Base-by-base conservation (phyloP, 2,329 filamentous ascomycete species). In the Apiospora hydei region DNA sequence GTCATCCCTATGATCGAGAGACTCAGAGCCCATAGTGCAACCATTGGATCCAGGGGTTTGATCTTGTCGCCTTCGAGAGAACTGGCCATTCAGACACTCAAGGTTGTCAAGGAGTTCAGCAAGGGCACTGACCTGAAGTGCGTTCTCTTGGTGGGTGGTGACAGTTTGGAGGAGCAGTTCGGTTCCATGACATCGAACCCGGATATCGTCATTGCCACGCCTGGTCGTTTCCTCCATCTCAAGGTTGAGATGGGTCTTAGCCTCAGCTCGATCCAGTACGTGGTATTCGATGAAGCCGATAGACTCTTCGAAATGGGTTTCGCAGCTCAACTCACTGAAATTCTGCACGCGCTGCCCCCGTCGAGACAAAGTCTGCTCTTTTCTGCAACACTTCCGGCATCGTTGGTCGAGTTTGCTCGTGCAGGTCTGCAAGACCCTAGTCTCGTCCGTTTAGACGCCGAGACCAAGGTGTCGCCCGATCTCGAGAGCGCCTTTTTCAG, bases 261-360 rank as follows among this genome's bases (percentile, higher is more conserved):
- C 78, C 85, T 99, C n/a, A 94, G 92, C 0, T 97, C 94, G 4
- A 92, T 99, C 73, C 89, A 91, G 77, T 99, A 99, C 79, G 94
- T 98, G 34, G 96, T 99, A 11, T 99, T 99, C 75, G 96, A 99
- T 80, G 96, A 99, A 82, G 96, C 96, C 1, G 96, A 99, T 86
- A 90, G 96, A 70, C 86, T 99, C 26, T 99, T 99, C 82, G 96
- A 99, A 81, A 98, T 99, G 96, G 97, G 96, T 77, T 99, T 99
- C 80, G 95, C 95, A 5, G 91, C 94, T 4, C 96, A 99, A 80
- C 86, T 99, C 76, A 93, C 93, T 0, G 96, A 99, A 81, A 98
- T 98, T 85, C 85, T 99, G 69, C 91, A 98, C 79, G 93, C 95
- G 0, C 85, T 99, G 21, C 96, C 97, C 0, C 85, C 90, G 0